phyloP scores from a whole-genome alignment of 805 yeast genomes.

The Diddensiella santjacobensis region DNA sequence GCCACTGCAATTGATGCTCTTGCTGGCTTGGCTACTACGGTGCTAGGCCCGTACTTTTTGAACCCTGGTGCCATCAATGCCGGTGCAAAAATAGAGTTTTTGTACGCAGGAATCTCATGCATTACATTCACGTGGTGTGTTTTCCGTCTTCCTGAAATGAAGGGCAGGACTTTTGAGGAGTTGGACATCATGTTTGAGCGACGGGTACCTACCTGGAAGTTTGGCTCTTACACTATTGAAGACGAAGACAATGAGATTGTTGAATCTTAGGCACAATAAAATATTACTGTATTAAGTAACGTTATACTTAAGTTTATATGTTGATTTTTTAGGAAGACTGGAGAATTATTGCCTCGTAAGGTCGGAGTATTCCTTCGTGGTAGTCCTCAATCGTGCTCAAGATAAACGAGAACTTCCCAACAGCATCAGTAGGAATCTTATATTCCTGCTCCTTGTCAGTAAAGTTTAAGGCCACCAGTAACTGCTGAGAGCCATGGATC shows the following conservation, averaged over 20 bases:
- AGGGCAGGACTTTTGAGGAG: constrained; percentile 52
- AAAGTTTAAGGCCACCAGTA: constrained; percentile 14
- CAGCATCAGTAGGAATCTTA: neutral
- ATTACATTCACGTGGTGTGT: constrained; percentile 39
- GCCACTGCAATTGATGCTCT: constrained; percentile 22
- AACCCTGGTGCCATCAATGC: constrained; percentile 42
- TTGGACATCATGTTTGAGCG: constrained; percentile 43
- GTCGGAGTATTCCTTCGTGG: constrained; percentile 6
- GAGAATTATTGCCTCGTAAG: constrained; percentile 10
- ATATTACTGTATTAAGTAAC: neutral
- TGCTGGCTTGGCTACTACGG: neutral
- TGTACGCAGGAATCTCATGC: constrained; percentile 39
- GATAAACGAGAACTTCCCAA: neutral
- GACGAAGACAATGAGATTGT: neutral
- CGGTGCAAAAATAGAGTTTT: constrained; percentile 47
- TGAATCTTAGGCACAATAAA: neutral
- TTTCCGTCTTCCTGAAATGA: constrained; percentile 54
- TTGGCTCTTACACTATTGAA: neutral
- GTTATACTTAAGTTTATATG: too few relatives aligned
- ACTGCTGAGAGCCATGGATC: constrained; percentile 2
- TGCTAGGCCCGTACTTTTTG: constrained; percentile 41
- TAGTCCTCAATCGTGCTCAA: neutral
- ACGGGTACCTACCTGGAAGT: constrained; percentile 2
- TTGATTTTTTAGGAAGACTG: neutral
- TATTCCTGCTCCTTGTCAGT: constrained; percentile 5